These are phyloP conservation scores for Trichosporon ovoides DNA, from an alignment of 1,284 basidiomycete genomes.

Conservation along the genomic window DNA sequence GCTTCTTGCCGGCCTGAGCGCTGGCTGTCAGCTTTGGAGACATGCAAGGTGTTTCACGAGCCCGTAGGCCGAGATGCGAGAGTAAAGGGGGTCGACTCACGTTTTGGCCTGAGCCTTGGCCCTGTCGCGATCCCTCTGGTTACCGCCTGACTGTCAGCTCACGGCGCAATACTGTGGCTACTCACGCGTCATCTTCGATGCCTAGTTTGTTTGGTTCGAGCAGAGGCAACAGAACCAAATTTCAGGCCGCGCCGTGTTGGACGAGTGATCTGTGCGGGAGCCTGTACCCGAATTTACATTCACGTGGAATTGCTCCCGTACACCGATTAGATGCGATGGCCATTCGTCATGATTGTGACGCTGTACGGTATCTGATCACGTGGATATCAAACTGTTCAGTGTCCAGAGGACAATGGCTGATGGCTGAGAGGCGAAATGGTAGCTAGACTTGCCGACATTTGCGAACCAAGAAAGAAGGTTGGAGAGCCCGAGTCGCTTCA, in stretches of 20 bases:
- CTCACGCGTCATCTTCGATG: not conserved
- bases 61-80: not conserved
- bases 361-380: too few species aligned
- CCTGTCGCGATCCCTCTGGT: constrained; percentile 26
- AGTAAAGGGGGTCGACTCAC: constrained; percentile 13
- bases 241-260: not conserved
- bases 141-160: constrained; percentile 16
- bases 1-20: constrained; percentile 15
- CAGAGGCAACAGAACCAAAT: not conserved
- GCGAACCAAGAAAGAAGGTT: too few species aligned
- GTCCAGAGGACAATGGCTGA: too few species aligned
- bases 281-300: not conserved
- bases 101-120: constrained; percentile 18
- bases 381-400: too few species aligned
- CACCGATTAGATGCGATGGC: too few species aligned
- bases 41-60: too few species aligned
- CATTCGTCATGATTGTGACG: too few species aligned
- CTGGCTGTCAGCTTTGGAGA: constrained; percentile 8
- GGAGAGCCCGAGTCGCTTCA: too few species aligned
- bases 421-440: too few species aligned
- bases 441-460: too few species aligned
- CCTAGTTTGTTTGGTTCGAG: not conserved
- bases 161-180: too few species aligned
- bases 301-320: not conserved
- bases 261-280: not conserved